Evolutionary conservation across 345 rosid species (phyloP).

Genomic region (Sisymbrium altissimum): DNA sequence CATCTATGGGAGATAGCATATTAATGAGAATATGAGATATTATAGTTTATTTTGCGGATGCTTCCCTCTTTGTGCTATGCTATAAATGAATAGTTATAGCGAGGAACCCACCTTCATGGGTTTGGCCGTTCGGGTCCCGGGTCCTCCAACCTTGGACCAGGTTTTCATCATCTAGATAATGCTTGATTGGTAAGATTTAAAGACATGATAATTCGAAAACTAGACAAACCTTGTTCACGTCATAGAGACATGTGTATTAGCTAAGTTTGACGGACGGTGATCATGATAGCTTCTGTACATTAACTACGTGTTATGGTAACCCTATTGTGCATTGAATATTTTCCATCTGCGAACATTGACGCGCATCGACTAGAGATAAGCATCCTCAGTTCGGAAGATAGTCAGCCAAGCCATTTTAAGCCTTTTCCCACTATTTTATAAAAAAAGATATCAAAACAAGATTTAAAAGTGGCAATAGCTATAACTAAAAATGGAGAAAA

Average conservation of each 20-base stretch:
- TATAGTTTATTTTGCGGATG: background rate
- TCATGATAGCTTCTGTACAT: no score
- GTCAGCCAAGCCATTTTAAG: background rate
- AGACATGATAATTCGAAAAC: no score
- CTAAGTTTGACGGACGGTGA: background rate
- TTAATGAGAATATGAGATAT: background rate
- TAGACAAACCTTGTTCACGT: no score
- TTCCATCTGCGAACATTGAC: background rate
- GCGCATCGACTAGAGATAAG: background rate
- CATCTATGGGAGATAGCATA: background rate
- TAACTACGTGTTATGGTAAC: background rate
- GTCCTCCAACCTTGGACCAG: no score
- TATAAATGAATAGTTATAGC: no score
- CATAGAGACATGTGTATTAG: no score
- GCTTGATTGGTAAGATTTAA: no score
- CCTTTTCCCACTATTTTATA: background rate
- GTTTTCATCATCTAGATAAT: no score
- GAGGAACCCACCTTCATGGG: no score
- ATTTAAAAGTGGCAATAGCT: background rate
- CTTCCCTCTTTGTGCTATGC: no score
- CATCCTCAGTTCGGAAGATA: background rate
- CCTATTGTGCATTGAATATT: background rate
- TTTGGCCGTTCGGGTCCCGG: no score
- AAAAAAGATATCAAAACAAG: background rate
- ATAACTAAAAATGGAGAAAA: background rate